Conservation (phyloP, 306 rosid species). For the Medicago arabica region DNA sequence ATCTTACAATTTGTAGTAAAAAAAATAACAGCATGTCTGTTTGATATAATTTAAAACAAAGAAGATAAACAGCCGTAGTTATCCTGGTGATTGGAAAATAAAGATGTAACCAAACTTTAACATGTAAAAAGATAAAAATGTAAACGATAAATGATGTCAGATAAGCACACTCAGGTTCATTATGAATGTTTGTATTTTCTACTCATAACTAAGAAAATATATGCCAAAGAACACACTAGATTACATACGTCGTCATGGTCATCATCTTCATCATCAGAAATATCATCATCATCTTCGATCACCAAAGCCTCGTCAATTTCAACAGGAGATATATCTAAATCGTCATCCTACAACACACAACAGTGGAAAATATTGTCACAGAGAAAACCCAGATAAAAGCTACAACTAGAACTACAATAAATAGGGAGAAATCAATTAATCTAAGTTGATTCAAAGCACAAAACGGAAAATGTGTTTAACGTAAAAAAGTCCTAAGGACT, state of each 20-base stretch:
- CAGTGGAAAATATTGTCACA: slow-evolving; percentile 5
- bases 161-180: not conserved
- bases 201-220: not conserved
- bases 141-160: not conserved
- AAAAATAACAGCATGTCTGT: not conserved
- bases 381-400: not conserved
- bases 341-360: slow-evolving; percentile 74
- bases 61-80: not conserved
- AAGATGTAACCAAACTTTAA: not conserved
- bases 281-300: slow-evolving; percentile 94
- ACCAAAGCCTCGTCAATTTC: slow-evolving; percentile 95
- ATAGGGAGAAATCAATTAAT: slow-evolving; percentile 14
- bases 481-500: not conserved
- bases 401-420: not conserved
- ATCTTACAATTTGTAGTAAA: not conserved
- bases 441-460: slow-evolving; percentile 8
- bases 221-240: slow-evolving; percentile 27
- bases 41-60: slow-evolving; percentile 12
- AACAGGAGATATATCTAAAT: slow-evolving; percentile 83
- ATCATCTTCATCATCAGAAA: slow-evolving; percentile 95
- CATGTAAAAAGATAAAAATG: slow-evolving; percentile 33
- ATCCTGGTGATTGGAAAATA: not conserved
- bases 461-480: not conserved
- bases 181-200: not conserved
- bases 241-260: slow-evolving; percentile 91